phyloP scores from a whole-genome alignment of 164 flowering plant genomes.

The Amborella trichopoda region DNA sequence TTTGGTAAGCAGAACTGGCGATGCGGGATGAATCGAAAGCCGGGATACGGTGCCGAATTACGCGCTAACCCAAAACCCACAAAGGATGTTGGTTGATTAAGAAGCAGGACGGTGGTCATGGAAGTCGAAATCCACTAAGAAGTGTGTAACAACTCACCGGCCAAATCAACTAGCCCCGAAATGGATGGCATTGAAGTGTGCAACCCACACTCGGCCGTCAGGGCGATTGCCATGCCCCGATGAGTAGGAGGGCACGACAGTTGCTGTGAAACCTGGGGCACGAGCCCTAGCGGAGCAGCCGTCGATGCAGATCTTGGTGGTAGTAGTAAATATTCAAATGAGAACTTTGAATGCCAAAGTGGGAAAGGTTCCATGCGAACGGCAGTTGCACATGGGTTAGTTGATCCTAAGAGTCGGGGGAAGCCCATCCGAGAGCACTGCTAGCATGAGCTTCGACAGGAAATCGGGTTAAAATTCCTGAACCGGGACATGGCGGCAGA shows the following conservation, averaged over 20 bases:
- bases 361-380: constrained; percentile 1
- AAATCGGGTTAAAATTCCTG: constrained; percentile 27
- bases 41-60: constrained; percentile 7
- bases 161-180: no score
- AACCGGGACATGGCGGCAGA: constrained; percentile 24
- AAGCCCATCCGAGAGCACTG: constrained; percentile 11
- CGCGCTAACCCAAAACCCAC: constrained; percentile 10
- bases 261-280: constrained; percentile 18
- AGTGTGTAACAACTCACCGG: no score
- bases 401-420: no score
- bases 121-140: no score
- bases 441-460: constrained; percentile 12
- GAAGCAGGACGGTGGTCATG: no score
- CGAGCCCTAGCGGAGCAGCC: constrained; percentile 3
- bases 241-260: constrained; percentile 35
- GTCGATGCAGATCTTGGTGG: constrained; percentile 7
- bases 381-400: no score
- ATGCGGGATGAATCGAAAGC: constrained; percentile 8
- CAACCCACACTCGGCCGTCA: constrained; percentile 10
- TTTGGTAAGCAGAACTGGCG: constrained; percentile 6
- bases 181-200: no score
- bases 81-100: no score
- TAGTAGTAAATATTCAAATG: constrained; percentile 7
- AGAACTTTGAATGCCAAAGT: not conserved
- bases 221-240: constrained; percentile 25